phyloP scores from a whole-genome alignment of 495 filamentous ascomycete species.

The Aspergillus nidulans region DNA sequence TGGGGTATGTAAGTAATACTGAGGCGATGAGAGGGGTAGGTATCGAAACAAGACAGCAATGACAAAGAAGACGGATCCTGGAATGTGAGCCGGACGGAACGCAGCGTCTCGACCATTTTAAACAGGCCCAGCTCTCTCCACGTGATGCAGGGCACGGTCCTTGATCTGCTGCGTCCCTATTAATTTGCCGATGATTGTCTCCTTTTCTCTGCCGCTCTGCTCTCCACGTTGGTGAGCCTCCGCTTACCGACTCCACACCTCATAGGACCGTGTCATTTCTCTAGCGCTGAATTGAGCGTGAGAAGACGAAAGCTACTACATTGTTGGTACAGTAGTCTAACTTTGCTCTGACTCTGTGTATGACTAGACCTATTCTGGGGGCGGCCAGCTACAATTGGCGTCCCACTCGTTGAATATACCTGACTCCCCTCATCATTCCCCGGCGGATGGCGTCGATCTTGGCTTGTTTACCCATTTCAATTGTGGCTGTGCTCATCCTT shows the following conservation, averaged over 20 bases:
- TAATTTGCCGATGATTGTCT: conserved; percentile 11
- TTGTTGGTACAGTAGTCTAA: no score
- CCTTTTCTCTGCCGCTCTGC: conserved; percentile 15
- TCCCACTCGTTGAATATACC: conserved; percentile 1
- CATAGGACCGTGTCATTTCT: conserved; percentile 6
- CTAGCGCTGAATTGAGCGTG: conserved; percentile 6
- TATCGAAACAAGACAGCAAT: neutral
- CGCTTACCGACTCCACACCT: neutral
- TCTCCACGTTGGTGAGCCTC: conserved; percentile 6
- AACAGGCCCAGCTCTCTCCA: conserved; percentile 6
- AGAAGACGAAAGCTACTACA: neutral
- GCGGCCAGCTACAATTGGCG: neutral
- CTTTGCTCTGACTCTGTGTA: neutral
- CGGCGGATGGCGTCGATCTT: conserved; percentile 13
- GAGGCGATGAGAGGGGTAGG: neutral
- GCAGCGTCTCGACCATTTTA: conserved; percentile 7
- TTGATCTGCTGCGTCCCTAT: conserved; percentile 11
- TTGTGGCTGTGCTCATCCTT: conserved; percentile 15
- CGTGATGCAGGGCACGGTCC: conserved; percentile 16
- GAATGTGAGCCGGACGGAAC: neutral
- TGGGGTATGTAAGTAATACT: neutral
- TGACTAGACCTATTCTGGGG: neutral
- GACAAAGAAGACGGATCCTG: neutral
- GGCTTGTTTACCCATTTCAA: conserved; percentile 8
- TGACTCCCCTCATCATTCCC: neutral